Conservation (phyloP, 345 rosid genomes). For the Orychophragmus violaceus region DNA sequence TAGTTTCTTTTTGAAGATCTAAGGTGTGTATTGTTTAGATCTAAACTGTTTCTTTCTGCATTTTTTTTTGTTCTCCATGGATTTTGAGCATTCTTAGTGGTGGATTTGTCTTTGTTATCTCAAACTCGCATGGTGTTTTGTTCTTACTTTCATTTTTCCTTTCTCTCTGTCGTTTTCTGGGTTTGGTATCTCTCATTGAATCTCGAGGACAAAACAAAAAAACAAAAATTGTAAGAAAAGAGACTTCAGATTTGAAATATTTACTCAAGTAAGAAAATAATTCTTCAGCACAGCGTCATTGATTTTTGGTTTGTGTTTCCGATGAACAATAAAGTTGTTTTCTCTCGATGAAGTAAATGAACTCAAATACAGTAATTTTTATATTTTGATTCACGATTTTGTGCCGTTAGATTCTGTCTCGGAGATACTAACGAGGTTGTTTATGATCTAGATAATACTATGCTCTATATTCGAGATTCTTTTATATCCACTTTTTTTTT, state of each 20-base stretch:
- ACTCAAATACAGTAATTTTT: too few species aligned
- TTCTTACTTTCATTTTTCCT: not conserved
- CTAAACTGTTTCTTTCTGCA: not conserved
- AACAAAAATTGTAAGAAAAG: not conserved
- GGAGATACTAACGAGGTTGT: slow-evolving; percentile 31
- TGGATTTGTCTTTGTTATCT: not conserved
- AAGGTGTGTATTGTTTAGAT: slow-evolving; percentile 9
- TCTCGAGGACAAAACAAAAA: not conserved
- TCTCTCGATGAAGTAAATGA: slow-evolving; percentile 24
- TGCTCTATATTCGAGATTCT: slow-evolving; percentile 25
- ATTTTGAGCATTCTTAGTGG: not conserved
- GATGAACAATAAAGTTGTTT: not conserved
- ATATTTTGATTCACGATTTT: slow-evolving; percentile 12
- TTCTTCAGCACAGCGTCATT: not conserved
- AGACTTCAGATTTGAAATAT: not conserved
- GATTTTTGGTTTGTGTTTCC: slow-evolving; percentile 19
- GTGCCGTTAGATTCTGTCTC: slow-evolving; percentile 25
- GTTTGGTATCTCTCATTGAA: slow-evolving; percentile 27
- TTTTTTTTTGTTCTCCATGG: not conserved
- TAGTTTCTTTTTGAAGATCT: not conserved
- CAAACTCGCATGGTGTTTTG: not conserved
- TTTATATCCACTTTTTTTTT: not conserved
- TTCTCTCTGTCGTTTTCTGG: slow-evolving; percentile 24
- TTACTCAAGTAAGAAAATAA: too few species aligned
- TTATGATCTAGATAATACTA: slow-evolving; percentile 17